Evolutionary conservation across 1,139 yeast species (phyloP).

Genomic region (Zygosaccharomyces sapae): DNA sequence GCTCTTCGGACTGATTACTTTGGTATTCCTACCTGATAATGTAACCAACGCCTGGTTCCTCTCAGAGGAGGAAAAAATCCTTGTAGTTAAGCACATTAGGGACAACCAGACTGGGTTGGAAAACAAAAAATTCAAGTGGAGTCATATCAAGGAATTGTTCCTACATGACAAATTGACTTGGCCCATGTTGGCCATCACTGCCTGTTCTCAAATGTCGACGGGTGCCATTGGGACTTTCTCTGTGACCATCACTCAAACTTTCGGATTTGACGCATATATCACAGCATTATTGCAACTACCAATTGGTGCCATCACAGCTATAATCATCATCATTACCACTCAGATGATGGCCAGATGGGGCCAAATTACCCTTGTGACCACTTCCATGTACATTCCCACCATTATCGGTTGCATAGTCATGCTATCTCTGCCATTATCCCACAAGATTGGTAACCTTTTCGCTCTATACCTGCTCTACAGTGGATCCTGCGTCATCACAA

Average conservation of each 20-base stretch:
- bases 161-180: conserved; percentile 48
- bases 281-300: conserved; percentile 46
- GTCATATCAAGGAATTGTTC: conserved; percentile 48
- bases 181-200: conserved; percentile 38
- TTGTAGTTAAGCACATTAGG: conserved; percentile 50
- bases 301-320: conserved; percentile 42
- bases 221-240: conserved; percentile 48
- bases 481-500: conserved; percentile 42
- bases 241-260: conserved; percentile 45
- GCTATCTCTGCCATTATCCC: conserved; percentile 40
- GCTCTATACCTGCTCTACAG: conserved; percentile 40
- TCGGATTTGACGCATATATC: conserved; percentile 42
- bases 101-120: conserved; percentile 55
- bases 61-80: conserved; percentile 46
- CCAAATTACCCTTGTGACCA: conserved; percentile 29
- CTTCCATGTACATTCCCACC: conserved; percentile 36
- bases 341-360: conserved; percentile 35
- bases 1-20: conserved; percentile 46
- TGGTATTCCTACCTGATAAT: conserved; percentile 47
- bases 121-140: conserved; percentile 48
- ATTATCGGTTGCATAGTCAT: conserved; percentile 44
- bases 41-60: conserved; percentile 55
- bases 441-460: conserved; percentile 37
- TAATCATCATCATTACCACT: conserved; percentile 34
- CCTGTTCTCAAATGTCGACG: conserved; percentile 41